Percentiles rank a stretch among this genome's conserved stretches.
These are phyloP conservation scores for Barnettozyma siamensis DNA, from an alignment of 805 yeast species.

Conservation along the genomic window DNA sequence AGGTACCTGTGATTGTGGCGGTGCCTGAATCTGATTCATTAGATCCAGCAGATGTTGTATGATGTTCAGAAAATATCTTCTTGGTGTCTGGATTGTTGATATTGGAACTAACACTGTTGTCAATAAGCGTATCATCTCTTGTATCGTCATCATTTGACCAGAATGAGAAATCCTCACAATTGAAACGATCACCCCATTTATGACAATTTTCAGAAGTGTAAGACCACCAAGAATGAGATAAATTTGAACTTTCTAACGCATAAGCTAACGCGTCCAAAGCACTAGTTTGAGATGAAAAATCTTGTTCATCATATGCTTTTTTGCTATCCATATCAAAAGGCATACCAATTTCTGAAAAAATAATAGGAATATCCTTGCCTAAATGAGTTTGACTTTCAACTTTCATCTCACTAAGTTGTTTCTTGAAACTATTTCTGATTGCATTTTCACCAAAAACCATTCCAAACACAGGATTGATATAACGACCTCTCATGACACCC, in stretches of 20 bases:
- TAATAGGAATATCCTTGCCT: conserved; percentile 62
- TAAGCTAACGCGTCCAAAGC: conserved; percentile 79
- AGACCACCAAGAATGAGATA: conserved; percentile 83
- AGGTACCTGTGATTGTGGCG: not conserved
- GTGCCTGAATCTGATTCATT: conserved; percentile 1
- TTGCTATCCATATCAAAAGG: conserved; percentile 93
- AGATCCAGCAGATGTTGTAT: conserved; percentile 3
- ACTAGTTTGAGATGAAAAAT: conserved; percentile 65
- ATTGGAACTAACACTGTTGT: no score
- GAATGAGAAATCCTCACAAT: conserved; percentile 87
- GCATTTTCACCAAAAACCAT: conserved; percentile 77
- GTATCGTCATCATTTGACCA: conserved; percentile 63
- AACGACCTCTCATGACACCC: conserved; percentile 77
- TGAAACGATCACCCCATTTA: conserved; percentile 88
- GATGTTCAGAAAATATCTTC: not conserved
- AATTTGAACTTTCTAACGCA: conserved; percentile 69
- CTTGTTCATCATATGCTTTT: conserved; percentile 59
- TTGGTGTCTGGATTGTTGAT: no score
- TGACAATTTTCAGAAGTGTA: conserved; percentile 71
- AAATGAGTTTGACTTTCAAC: conserved; percentile 55
- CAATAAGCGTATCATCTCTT: conserved; percentile 4
- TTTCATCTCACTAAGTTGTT: conserved; percentile 63
- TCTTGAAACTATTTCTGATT: conserved; percentile 64
- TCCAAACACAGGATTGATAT: conserved; percentile 65
- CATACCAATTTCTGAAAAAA: conserved; percentile 95